Conservation (phyloP, 495 filamentous ascomycete genomes). For the Penicillium daleae region DNA sequence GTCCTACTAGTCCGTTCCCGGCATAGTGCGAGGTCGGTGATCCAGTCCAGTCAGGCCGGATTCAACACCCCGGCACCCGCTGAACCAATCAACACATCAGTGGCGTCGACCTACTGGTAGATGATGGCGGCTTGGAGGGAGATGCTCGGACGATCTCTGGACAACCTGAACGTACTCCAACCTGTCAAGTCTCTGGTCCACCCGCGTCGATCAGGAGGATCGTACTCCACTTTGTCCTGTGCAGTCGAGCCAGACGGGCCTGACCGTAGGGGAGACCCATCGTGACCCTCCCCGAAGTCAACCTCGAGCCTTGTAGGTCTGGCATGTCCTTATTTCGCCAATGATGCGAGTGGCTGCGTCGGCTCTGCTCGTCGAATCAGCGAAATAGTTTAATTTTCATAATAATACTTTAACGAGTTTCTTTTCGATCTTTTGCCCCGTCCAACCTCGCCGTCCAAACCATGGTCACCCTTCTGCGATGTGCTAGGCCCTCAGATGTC, state of each 20-base stretch:
- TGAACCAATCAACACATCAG: background rate
- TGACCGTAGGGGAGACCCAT: conserved; percentile 6
- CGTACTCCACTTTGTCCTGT: conserved; percentile 5
- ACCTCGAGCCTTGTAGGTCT: background rate
- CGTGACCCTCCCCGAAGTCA: conserved; percentile 9
- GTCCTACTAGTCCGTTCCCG: background rate
- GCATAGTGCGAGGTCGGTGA: background rate
- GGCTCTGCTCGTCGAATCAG: background rate
- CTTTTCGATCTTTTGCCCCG: background rate
- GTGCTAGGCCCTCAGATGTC: background rate
- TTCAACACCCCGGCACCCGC: background rate
- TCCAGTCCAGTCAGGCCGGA: conserved; percentile 2
- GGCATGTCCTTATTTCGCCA: background rate
- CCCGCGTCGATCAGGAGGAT: conserved; percentile 22
- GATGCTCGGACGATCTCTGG: conserved; percentile 6
- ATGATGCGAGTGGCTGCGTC: background rate
- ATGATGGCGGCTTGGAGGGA: conserved; percentile 9
- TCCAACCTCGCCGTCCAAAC: background rate
- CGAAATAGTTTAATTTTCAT: background rate
- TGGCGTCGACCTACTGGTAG: background rate
- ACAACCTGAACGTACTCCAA: conserved; percentile 2
- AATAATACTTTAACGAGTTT: background rate
- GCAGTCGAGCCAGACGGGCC: conserved; percentile 5
- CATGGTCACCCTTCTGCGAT: background rate
- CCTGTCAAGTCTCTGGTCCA: conserved; percentile 8